These are phyloP conservation scores for Nitzschia inconspicua DNA, from an alignment of 108 stramenopile genomes.

Conservation along the genomic window DNA sequence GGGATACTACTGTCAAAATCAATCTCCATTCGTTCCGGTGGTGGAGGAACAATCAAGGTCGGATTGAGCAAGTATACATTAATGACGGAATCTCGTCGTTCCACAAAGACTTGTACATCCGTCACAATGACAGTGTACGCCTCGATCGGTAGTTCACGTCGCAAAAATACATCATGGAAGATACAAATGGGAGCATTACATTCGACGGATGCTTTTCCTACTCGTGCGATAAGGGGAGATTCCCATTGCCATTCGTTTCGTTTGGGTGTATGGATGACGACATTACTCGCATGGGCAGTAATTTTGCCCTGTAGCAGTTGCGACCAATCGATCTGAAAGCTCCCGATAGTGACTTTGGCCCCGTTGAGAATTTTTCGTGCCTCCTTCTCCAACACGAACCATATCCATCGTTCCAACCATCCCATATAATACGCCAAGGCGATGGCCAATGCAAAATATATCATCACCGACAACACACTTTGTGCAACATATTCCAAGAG, in stretches of 20 bases:
- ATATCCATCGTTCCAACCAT: constrained; percentile 49
- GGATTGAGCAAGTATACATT: constrained; percentile 56
- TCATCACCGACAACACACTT: neutral
- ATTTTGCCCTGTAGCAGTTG: constrained; percentile 29
- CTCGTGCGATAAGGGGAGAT: constrained; percentile 46
- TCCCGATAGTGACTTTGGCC: constrained; percentile 43
- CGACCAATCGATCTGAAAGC: constrained; percentile 33
- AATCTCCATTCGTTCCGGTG: constrained; percentile 1
- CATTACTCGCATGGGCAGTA: constrained; percentile 30
- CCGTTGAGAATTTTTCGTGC: constrained; percentile 31
- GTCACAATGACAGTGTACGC: constrained; percentile 34
- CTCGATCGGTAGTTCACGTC: constrained; percentile 31
- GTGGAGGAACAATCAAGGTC: constrained; percentile 30
- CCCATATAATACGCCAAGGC: constrained; percentile 29
- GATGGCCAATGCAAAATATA: constrained; percentile 13
- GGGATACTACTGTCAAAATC: neutral
- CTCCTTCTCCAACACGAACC: constrained; percentile 36
- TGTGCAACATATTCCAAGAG: neutral
- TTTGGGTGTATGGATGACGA: constrained; percentile 43
- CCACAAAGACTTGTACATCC: constrained; percentile 63
- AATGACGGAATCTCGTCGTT: constrained; percentile 44
- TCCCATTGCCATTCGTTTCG: constrained; percentile 53
- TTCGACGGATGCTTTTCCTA: constrained; percentile 39
- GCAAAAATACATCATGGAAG: constrained; percentile 20
- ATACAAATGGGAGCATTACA: constrained; percentile 28